phyloP scores from a whole-genome alignment of 164 flowering plant genomes.

The Tetracentron sinense region DNA sequence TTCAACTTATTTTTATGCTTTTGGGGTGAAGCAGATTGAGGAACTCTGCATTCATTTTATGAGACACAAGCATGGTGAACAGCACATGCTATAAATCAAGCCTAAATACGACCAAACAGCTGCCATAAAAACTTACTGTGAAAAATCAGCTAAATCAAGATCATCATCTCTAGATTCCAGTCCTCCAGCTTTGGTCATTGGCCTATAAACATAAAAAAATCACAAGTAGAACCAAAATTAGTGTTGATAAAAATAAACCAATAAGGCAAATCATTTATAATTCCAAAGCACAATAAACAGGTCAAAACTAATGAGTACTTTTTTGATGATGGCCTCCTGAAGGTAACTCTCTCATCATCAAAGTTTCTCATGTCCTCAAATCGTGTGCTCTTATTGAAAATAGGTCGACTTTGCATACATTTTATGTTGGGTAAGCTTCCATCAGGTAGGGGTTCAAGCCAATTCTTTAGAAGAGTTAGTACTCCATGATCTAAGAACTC shows the following conservation, averaged over 20 bases:
- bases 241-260: background rate
- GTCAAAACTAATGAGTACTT: slow-evolving; percentile 41
- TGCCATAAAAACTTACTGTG: slow-evolving; percentile 46
- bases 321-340: slow-evolving; percentile 56
- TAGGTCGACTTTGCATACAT: slow-evolving; percentile 84
- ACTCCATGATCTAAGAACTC: slow-evolving; percentile 97
- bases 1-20: too few species aligned
- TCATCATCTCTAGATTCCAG: slow-evolving; percentile 82
- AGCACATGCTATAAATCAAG: background rate
- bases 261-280: background rate
- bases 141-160: slow-evolving; percentile 62
- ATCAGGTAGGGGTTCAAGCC: slow-evolving; percentile 99
- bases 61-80: too few species aligned
- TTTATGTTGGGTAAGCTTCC: slow-evolving; percentile 94
- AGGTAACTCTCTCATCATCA: slow-evolving; percentile 72
- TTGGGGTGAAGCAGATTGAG: too few species aligned
- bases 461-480: slow-evolving; percentile 64
- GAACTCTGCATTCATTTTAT: too few species aligned
- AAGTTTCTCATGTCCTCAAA: too few species aligned
- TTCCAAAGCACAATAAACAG: slow-evolving; percentile 1
- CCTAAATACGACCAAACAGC: background rate
- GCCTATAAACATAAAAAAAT: slow-evolving; percentile 34
- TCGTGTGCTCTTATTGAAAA: slow-evolving; percentile 93
- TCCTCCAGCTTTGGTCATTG: slow-evolving; percentile 47
- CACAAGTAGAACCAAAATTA: slow-evolving; percentile 2